Base-by-base conservation (phyloP, 2,329 filamentous ascomycete species). In the Plectosphaerella cucumerina region DNA sequence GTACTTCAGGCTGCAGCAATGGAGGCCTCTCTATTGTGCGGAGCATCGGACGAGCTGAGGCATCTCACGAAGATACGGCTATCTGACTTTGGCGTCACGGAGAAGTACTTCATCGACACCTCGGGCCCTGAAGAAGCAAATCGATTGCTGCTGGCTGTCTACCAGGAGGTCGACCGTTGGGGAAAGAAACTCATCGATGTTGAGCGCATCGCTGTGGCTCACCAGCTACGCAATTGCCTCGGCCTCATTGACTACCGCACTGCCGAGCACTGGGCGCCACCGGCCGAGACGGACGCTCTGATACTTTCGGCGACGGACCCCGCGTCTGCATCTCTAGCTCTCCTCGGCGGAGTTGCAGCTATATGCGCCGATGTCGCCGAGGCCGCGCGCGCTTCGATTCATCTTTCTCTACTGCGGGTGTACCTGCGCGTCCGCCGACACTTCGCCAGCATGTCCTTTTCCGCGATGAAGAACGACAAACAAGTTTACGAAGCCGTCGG, bases 391-490 rank as follows among this genome's bases (percentile, higher is more conserved):
- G 35, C 35, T 15, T 6, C 35, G 9, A 39, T 39, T 17, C 35
- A 39, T 18, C 35, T 39, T 3, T n/a, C 14, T 14, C 15, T 18
- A 8, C 15, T 39, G 9, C 14, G 14, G 15, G 14, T 15, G 9
- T 39, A 39, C 35, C 35, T 39, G 9, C 35, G 17, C 4, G 35
- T 39, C 14, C 35, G 35, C 35, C 3, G 35, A 18, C 35, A 18
- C 14, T 39, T 39, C 11, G 14, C 35, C 15, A 18, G 35, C 35
- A 18, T 39, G 35, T 15, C 35, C 3, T 49, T 46, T 51, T 52
- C 44, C 34, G 45, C 46, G 47, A 49, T 47, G 58, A 50, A 48
- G 49, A 48, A 52, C 46, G 44, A 49, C 50, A 33, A 15, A 45
- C 22, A 39, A 17, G 37, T 15, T 31, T 39, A 48, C 20, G 14